Conservation (phyloP, 495 filamentous ascomycete species). For the Aspergillus haitiensis region DNA sequence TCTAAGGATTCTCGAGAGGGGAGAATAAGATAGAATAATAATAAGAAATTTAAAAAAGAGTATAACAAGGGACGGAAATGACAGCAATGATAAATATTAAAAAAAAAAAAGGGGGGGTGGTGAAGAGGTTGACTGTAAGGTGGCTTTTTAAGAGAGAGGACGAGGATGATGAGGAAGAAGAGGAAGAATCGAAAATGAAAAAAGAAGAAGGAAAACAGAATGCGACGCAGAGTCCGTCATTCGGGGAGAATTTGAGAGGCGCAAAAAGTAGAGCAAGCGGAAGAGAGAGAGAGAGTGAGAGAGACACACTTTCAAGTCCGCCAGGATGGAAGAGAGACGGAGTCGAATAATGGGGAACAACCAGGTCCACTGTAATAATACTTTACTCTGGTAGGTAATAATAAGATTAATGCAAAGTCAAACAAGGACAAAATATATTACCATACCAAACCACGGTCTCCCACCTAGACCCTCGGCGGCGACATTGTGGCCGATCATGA, state of each 20-base stretch:
- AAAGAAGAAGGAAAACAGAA: background rate
- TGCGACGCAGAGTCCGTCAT: conserved; percentile 2
- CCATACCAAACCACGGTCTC: conserved; percentile 8
- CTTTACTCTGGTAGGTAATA: too few relatives aligned
- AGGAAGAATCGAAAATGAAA: background rate
- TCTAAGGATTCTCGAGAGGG: conserved; percentile 4
- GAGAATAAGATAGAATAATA: background rate
- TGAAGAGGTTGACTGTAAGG: too few relatives aligned
- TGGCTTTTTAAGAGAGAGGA: background rate
- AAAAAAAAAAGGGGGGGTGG: background rate
- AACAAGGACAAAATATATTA: background rate
- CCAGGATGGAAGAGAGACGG: too few relatives aligned
- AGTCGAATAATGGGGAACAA: too few relatives aligned
- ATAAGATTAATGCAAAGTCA: too few relatives aligned
- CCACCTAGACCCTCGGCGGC: conserved; percentile 1
- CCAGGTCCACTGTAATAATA: too few relatives aligned
- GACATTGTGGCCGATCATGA: background rate
- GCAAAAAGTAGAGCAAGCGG: background rate
- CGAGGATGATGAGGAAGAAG: background rate
- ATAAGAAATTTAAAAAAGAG: background rate
- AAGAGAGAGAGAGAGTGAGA: background rate
- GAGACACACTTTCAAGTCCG: background rate
- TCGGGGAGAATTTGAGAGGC: too few relatives aligned
- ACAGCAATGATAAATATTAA: background rate
- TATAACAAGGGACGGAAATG: background rate